A percentile compares a stretch with the other conserved stretches of the same genome.
Evolutionary conservation across 148 eudicot species (phyloP).

Genomic region (Rheum nobile): DNA sequence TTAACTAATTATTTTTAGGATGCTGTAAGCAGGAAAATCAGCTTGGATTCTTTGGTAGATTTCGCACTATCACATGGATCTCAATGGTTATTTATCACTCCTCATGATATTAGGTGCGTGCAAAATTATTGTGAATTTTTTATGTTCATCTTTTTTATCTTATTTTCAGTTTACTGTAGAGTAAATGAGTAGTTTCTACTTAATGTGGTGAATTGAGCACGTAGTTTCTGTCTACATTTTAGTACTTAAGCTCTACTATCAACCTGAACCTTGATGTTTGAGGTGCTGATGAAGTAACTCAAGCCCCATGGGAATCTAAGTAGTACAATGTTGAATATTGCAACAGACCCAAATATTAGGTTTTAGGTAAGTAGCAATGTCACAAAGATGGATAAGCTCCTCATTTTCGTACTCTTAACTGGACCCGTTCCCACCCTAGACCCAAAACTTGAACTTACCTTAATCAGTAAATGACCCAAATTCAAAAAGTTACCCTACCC

Average conservation of each 20-base stretch:
- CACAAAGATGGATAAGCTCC: too few species aligned
- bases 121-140: background rate
- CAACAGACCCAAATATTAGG: too few species aligned
- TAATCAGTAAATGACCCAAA: background rate
- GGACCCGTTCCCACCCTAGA: background rate
- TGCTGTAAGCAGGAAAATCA: conserved; percentile 95
- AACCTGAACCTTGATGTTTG: background rate
- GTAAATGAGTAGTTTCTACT: background rate
- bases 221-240: background rate
- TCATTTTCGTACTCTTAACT: too few species aligned
- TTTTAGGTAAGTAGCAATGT: too few species aligned
- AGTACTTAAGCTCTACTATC: background rate
- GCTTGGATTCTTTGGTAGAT: conserved; percentile 82
- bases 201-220: background rate
- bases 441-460: background rate
- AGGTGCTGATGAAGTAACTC: too few species aligned
- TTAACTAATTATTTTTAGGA: conserved; percentile 37
- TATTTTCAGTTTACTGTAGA: background rate
- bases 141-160: background rate
- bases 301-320: too few species aligned
- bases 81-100: conserved; percentile 97
- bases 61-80: conserved; percentile 82
- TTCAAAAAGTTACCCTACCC: background rate
- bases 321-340: too few species aligned
- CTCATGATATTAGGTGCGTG: conserved; percentile 87